A percentile compares a stretch with the other conserved stretches of the same genome.
Evolutionary conservation across 1,139 yeast genomes (phyloP).

Genomic region (Wickerhamiella pararugosa): DNA sequence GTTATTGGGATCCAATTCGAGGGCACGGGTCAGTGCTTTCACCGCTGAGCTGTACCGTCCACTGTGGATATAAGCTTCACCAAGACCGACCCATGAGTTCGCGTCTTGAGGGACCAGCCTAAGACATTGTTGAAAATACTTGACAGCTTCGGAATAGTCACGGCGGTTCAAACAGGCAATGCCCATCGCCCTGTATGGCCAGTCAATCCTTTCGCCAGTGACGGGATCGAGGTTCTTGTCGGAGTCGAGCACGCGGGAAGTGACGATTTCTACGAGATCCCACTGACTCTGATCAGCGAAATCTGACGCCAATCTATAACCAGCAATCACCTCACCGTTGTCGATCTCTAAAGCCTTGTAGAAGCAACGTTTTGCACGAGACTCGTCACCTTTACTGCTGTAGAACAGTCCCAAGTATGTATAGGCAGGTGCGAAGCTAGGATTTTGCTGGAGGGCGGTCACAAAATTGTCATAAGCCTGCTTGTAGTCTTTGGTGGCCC

Average conservation of each 20-base stretch:
- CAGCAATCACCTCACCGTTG: constrained; percentile 59
- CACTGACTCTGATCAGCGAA: constrained; percentile 60
- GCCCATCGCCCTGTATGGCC: constrained; percentile 89
- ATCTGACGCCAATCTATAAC: constrained; percentile 51
- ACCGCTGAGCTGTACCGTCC: constrained; percentile 80
- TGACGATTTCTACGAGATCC: constrained; percentile 69
- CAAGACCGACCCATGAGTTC: constrained; percentile 84
- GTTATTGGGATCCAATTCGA: constrained; percentile 34
- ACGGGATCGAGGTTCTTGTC: constrained; percentile 24
- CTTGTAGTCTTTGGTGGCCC: constrained; percentile 22
- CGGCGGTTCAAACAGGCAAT: constrained; percentile 58
- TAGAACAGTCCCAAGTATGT: constrained; percentile 68
- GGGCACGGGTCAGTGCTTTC: constrained; percentile 62
- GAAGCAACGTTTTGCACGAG: constrained; percentile 73
- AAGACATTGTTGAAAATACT: constrained; percentile 76
- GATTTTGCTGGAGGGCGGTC: constrained; percentile 46
- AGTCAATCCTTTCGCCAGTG: constrained; percentile 20
- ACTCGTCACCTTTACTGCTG: constrained; percentile 40
- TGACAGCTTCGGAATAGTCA: constrained; percentile 67
- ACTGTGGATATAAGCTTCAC: constrained; percentile 77
- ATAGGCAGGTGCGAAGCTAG: constrained; percentile 58
- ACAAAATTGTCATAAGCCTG: constrained; percentile 39
- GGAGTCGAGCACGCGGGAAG: constrained; percentile 41
- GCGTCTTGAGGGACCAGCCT: constrained; percentile 51
- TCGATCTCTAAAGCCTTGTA: constrained; percentile 83